Conservation (phyloP, 345 rosid species). For the Nephelium lappaceum region DNA sequence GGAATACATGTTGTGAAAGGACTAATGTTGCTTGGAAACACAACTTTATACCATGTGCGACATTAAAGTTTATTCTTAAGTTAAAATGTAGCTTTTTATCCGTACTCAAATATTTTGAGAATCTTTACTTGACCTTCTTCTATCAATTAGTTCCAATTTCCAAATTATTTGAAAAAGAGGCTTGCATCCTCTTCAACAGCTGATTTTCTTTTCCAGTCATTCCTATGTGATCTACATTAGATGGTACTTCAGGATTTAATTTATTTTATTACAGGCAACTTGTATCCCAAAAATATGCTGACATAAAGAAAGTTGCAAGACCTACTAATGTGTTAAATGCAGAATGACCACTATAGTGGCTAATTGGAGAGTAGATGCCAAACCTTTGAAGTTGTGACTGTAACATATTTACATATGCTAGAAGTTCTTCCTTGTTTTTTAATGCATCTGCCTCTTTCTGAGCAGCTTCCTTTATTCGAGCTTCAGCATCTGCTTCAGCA, state of each 20-base stretch:
- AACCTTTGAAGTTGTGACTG: conserved; percentile 94
- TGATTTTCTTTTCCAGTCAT: neutral
- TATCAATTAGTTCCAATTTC: neutral
- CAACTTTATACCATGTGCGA: neutral
- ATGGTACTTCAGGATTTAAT: neutral
- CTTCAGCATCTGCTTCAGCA: conserved; percentile 72
- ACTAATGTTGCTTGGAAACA: neutral
- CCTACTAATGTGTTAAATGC: neutral
- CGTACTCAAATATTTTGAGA: neutral
- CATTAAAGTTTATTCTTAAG: neutral
- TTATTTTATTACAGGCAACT: neutral
- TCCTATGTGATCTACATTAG: neutral
- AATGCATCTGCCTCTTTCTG: conserved; percentile 70
- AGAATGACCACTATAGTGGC: neutral
- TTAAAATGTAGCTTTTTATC: neutral
- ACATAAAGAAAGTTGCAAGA: conserved; percentile 1
- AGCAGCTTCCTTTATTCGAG: conserved; percentile 78
- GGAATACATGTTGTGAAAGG: neutral
- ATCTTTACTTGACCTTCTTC: neutral
- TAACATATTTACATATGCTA: conserved; percentile 75
- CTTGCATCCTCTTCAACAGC: neutral
- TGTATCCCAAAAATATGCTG: neutral
- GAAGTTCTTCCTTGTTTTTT: conserved; percentile 90
- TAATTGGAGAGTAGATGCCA: conserved; percentile 18
- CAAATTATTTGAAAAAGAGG: neutral